phyloP scores from a whole-genome alignment of 2,329 filamentous ascomycete genomes.

The Diaporthe vexans region DNA sequence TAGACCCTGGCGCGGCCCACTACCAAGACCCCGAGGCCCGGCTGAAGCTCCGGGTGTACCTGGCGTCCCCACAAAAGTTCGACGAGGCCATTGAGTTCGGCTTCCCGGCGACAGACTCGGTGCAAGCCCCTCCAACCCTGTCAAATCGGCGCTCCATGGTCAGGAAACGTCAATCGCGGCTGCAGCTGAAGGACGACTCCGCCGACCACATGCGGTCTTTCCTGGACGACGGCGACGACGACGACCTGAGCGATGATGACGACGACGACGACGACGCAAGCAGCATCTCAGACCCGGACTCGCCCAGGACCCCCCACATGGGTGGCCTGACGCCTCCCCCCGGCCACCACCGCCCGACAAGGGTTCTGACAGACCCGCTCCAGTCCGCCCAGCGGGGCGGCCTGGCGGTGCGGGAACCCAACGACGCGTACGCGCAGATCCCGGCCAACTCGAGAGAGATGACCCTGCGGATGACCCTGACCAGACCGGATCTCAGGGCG shows the following conservation, averaged over 20 bases:
- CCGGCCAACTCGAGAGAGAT: constrained; percentile 78
- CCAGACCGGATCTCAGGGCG: constrained; percentile 86
- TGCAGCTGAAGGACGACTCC: constrained; percentile 53
- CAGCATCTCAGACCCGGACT: constrained; percentile 71
- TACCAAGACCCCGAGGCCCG: constrained; percentile 93
- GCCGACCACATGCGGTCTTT: constrained; percentile 68
- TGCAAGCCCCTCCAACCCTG: constrained; percentile 50
- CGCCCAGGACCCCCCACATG: constrained; percentile 68
- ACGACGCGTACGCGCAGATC: constrained; percentile 44
- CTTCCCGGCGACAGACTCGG: constrained; percentile 76
- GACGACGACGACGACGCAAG: constrained; percentile 70
- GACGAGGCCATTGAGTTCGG: constrained; percentile 96
- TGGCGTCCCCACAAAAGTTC: constrained; percentile 93
- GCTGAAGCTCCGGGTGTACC: constrained; percentile 85
- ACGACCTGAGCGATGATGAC: constrained; percentile 45
- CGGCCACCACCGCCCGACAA: constrained; percentile 47
- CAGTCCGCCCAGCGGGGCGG: constrained; percentile 27
- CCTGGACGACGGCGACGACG: constrained; percentile 62
- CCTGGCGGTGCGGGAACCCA: constrained; percentile 4
- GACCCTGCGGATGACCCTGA: constrained; percentile 96
- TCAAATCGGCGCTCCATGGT: constrained; percentile 48
- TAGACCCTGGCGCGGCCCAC: constrained; percentile 82
- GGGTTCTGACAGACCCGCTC: constrained; percentile 48
- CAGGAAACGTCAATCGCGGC: constrained; percentile 47
- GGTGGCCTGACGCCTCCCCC: constrained; percentile 51